Conservation (phyloP, 441 rosid species). For the Eugenia klotzschiana region DNA sequence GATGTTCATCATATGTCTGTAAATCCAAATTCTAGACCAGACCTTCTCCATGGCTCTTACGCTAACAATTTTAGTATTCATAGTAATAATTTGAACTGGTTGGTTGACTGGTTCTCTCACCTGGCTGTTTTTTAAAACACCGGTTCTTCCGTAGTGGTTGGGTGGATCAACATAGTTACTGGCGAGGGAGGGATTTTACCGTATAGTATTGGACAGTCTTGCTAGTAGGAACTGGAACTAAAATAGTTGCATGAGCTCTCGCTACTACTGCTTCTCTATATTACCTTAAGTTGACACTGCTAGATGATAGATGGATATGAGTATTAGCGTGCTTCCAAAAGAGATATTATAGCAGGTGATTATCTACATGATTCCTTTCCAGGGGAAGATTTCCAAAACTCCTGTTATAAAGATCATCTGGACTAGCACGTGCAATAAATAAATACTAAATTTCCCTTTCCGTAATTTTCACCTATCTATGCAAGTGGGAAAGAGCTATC, state of each 20-base stretch:
- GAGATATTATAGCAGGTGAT: not conserved
- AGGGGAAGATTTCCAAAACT: not conserved
- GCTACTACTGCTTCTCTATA: not conserved
- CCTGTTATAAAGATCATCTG: not conserved
- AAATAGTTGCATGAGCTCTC: not conserved
- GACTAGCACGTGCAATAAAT: not conserved
- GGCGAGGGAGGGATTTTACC: not conserved
- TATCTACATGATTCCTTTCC: not conserved
- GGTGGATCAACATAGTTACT: not conserved
- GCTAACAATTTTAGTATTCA: not conserved
- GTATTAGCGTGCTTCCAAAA: not conserved
- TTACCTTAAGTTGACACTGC: not conserved
- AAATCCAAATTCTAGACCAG: not conserved
- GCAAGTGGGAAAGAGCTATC: not conserved
- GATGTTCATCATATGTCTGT: not conserved
- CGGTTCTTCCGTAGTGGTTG: not conserved
- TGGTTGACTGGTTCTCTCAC: not conserved
- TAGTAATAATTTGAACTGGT: not conserved
- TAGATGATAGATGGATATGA: not conserved
- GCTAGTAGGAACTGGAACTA: not conserved
- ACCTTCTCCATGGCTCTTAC: not conserved
- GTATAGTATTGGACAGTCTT: not conserved
- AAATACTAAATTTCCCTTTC: not conserved
- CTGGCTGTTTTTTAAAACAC: not conserved
- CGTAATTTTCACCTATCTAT: not conserved